Conservation (phyloP, 2,329 filamentous ascomycete genomes). For the Diatrype stigma region DNA sequence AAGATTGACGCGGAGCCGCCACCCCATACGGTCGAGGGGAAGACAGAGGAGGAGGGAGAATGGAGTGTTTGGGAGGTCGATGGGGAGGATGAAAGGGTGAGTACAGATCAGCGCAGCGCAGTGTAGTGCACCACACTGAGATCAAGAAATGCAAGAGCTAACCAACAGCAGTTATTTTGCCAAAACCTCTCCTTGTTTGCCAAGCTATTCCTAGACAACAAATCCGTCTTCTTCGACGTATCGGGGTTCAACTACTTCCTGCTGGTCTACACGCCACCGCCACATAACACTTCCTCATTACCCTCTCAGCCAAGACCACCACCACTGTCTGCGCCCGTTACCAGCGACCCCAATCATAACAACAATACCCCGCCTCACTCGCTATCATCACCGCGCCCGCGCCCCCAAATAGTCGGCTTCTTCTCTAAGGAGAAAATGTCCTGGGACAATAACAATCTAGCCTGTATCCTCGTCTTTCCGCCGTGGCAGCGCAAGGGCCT, state of each 20-base stretch:
- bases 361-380: not conserved
- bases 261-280: slow-evolving; percentile 68
- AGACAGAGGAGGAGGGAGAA: slow-evolving; percentile 59
- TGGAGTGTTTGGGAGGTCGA: slow-evolving; percentile 93
- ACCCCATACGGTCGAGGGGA: slow-evolving; percentile 38
- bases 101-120: too few species aligned
- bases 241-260: slow-evolving; percentile 92
- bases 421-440: slow-evolving; percentile 99
- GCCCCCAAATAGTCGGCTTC: slow-evolving; percentile 76
- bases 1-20: slow-evolving; percentile 19
- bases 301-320: not conserved
- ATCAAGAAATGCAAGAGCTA: slow-evolving; percentile 2
- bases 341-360: not conserved
- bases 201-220: slow-evolving; percentile 96
- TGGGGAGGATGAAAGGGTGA: slow-evolving; percentile 73
- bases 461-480: slow-evolving; percentile 92
- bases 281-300: slow-evolving; percentile 21
- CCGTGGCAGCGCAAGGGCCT: slow-evolving; percentile 91
- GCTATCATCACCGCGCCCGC: slow-evolving; percentile 9
- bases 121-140: too few species aligned
- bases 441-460: slow-evolving; percentile 97
- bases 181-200: slow-evolving; percentile 95
- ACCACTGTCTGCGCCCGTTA: not conserved
- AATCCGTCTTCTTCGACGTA: slow-evolving; percentile 97
- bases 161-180: slow-evolving; percentile 64